phyloP scores from a whole-genome alignment of 2,329 filamentous ascomycete species.

The Epichloe festucae region DNA sequence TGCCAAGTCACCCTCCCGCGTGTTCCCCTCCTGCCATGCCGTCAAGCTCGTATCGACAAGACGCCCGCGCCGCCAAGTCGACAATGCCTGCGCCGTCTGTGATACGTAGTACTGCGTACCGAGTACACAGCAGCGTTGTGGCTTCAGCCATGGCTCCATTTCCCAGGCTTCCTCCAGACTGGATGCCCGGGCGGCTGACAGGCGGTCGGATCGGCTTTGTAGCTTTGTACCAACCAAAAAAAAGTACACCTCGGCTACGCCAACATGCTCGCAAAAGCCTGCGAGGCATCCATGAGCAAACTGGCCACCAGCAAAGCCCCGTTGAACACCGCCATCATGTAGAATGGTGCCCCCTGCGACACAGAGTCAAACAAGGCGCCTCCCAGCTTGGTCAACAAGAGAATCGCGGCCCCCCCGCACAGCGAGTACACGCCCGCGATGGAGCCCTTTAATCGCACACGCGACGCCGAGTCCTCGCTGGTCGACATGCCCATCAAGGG shows the following conservation, averaged over 20 bases:
- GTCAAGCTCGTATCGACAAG: slow-evolving; percentile 1
- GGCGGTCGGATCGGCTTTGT: too few relatives aligned
- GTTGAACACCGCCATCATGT: slow-evolving; percentile 88
- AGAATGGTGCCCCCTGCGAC: slow-evolving; percentile 72
- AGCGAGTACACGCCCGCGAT: slow-evolving; percentile 92
- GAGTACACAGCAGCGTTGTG: background rate
- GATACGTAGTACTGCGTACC: background rate
- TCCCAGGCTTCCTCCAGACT: too few relatives aligned
- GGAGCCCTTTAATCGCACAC: slow-evolving; percentile 67
- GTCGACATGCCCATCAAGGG: slow-evolving; percentile 24
- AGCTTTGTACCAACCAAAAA: too few relatives aligned
- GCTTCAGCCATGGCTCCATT: background rate
- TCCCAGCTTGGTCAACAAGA: slow-evolving; percentile 83
- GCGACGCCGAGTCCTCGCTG: slow-evolving; percentile 25
- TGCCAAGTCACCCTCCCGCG: background rate
- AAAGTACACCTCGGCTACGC: background rate
- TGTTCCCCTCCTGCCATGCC: background rate
- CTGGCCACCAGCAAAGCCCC: slow-evolving; percentile 50
- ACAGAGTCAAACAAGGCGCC: slow-evolving; percentile 72
- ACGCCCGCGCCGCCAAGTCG: background rate
- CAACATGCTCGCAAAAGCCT: slow-evolving; percentile 19
- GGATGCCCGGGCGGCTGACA: too few relatives aligned
- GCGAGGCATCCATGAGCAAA: slow-evolving; percentile 35
- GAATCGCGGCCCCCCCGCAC: slow-evolving; percentile 77
- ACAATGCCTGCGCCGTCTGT: background rate